Base-by-base conservation (phyloP, 2,329 filamentous ascomycete genomes). In the Ophiostoma fasciatum region DNA sequence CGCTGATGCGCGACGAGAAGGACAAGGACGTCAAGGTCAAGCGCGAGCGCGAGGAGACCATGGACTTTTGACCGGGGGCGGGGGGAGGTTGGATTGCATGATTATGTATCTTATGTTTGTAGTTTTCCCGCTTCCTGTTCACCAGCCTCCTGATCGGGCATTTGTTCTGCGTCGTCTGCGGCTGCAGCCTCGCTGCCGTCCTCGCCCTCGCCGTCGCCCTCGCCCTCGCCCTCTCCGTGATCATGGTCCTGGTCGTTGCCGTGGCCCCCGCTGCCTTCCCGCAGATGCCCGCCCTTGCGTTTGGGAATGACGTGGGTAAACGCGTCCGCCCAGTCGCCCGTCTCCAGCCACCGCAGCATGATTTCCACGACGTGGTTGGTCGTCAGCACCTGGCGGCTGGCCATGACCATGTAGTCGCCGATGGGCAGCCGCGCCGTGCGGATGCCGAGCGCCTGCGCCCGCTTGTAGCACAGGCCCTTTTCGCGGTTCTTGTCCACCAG, bases 361-460 rank as follows among this genome's bases (percentile, higher is more conserved):
- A 98, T 96, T 58, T 96, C 88, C 31, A 90, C 73, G 2, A 98
- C 90, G 51, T 98, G 90, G 52, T 96, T 98, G 7, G 88, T 94
- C 4, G 88, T 78, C 39, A 98, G 62, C 5, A 98, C 82, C 48
- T 79, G 74, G 22, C 90, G 74, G 48, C 80, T 87, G 38, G 78
- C 71, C 82, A 98, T 92, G 44, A 84, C 71, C 65, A 98, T 78
- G 55, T 83, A 96, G 43, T 96, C 78, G n/a, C 85, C 84, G 48
- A 98, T 96, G 0, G 90, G 90, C 37, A 98, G 57, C 53, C 84
- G 87, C 2, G 88, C 90, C 0, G 90, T 96, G 44, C 79, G 78
- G 48, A 98, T 74, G 1, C 82, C 82, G 42, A 68, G 68, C 37
- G 78, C 73, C 36, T 71, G 64, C 0, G 90, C 90, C 13, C 80